Percentiles rank a stretch among this genome's conserved stretches.
Evolutionary conservation across 1,284 basidiomycete genomes (phyloP).

Genomic region (Marasmius sp.): DNA sequence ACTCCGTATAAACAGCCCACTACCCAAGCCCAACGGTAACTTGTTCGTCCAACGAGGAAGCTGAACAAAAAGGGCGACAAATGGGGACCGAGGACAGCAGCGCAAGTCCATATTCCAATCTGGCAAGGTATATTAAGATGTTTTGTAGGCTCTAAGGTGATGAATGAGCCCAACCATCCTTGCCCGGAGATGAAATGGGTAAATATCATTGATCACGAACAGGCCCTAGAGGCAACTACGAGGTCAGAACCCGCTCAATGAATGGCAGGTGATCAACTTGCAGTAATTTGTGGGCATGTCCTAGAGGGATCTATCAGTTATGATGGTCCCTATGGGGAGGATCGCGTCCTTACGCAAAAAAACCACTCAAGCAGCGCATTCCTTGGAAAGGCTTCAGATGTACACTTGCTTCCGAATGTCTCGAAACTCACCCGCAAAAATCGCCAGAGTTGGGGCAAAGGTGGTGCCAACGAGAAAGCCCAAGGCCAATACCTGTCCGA

Average conservation of each 20-base stretch:
- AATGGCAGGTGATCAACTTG: constrained; percentile 21
- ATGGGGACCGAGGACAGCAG: constrained; percentile 51
- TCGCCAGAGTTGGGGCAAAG: constrained; percentile 44
- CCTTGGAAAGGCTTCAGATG: constrained; percentile 27
- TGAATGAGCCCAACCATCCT: constrained; percentile 37
- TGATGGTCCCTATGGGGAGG: not conserved
- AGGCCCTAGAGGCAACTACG: constrained; percentile 36
- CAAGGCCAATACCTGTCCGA: constrained; percentile 34
- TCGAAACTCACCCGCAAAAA: constrained; percentile 36
- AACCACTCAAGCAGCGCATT: constrained; percentile 56
- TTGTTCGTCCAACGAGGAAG: constrained; percentile 47
- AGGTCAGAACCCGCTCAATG: not conserved
- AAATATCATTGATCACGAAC: constrained; percentile 53
- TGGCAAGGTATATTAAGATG: constrained; percentile 18
- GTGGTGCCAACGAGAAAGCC: constrained; percentile 46
- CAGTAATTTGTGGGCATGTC: constrained; percentile 55
- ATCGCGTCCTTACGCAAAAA: constrained; percentile 47
- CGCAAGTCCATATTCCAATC: constrained; percentile 56
- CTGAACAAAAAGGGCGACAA: constrained; percentile 55
- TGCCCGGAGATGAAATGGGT: constrained; percentile 61
- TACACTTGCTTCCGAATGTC: not conserved
- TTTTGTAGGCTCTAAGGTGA: constrained; percentile 9
- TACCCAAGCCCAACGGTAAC: constrained; percentile 60
- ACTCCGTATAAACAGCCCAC: constrained; percentile 42
- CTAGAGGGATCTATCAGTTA: not conserved